Conservation (phyloP, 257 asterid genomes). For the Ophiorrhiza pumila region DNA sequence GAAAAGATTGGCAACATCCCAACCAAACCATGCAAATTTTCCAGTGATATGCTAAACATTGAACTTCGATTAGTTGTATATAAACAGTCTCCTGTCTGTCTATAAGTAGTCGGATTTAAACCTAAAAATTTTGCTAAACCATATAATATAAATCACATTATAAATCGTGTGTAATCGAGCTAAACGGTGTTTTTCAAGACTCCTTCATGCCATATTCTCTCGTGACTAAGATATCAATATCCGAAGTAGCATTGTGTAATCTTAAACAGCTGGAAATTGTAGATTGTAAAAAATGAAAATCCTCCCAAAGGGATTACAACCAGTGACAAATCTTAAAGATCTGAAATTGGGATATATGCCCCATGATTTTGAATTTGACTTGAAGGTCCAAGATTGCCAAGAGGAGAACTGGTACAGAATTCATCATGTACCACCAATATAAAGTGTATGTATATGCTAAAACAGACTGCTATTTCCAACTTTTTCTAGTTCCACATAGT, state of each 20-base stretch:
- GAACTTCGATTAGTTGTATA: no score
- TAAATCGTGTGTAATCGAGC: no score
- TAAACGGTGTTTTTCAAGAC: background rate
- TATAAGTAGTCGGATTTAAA: no score
- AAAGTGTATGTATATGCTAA: background rate
- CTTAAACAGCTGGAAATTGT: slow-evolving; percentile 22
- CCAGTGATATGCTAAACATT: background rate
- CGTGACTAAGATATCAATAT: background rate
- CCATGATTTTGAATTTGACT: slow-evolving; percentile 1
- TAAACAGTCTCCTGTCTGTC: no score
- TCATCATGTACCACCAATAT: slow-evolving; percentile 18
- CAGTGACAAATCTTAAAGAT: slow-evolving; percentile 18
- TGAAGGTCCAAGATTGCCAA: slow-evolving; percentile 17
- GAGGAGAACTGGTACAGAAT: slow-evolving; percentile 23
- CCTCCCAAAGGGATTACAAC: slow-evolving; percentile 20
- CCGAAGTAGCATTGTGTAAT: slow-evolving; percentile 16
- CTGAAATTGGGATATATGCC: slow-evolving; percentile 14
- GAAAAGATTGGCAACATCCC: background rate
- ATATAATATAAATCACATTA: no score
- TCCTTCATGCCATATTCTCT: background rate
- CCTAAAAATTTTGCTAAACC: no score
- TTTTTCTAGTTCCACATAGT: no score
- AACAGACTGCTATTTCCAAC: background rate
- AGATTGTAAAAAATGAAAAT: slow-evolving; percentile 18
- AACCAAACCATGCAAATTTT: background rate